A percentile compares a stretch with the other conserved stretches of the same genome.
Conservation (phyloP, 768 basidiomycete genomes). For the Leucocoprinus leucothites region DNA sequence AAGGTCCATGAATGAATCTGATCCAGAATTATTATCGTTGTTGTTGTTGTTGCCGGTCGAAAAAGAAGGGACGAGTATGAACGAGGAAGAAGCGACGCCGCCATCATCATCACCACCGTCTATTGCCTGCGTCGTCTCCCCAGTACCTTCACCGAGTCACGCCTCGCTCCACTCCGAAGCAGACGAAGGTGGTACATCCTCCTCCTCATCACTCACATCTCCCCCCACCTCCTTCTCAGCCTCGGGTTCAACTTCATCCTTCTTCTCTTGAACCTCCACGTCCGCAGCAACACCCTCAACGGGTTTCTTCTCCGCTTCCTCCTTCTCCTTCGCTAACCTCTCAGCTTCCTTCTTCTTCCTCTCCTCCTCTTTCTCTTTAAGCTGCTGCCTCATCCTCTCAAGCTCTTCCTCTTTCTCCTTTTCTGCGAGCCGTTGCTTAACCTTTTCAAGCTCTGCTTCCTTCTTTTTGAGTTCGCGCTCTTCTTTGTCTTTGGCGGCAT, state of each 20-base stretch:
- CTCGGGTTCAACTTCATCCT: no score
- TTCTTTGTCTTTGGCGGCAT: slow-evolving; percentile 53
- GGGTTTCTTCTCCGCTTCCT: slow-evolving; percentile 14
- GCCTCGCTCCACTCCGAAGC: slow-evolving; percentile 13
- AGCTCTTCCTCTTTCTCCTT: slow-evolving; percentile 49
- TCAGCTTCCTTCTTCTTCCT: slow-evolving; percentile 26
- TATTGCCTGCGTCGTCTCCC: background rate
- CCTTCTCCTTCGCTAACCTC: slow-evolving; percentile 23
- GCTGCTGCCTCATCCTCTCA: slow-evolving; percentile 36
- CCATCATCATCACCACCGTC: background rate
- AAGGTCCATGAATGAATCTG: background rate
- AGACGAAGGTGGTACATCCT: slow-evolving; percentile 9
- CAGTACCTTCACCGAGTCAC: slow-evolving; percentile 6
- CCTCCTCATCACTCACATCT: slow-evolving; percentile 33
- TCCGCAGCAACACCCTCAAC: background rate
- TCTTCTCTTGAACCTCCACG: no score
- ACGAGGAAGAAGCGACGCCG: slow-evolving; percentile 1
- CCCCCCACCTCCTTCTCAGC: slow-evolving; percentile 21
- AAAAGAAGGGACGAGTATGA: background rate
- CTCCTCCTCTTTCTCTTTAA: slow-evolving; percentile 42
- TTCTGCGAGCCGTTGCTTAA: slow-evolving; percentile 47
- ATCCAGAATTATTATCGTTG: no score
- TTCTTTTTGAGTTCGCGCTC: slow-evolving; percentile 66
- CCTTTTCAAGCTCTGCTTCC: slow-evolving; percentile 53
- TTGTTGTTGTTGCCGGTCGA: background rate